A percentile compares a stretch with the other conserved stretches of the same genome.
phyloP scores from a whole-genome alignment of 1,139 yeast genomes.

The Spencermartinsiella ligniputridi region DNA sequence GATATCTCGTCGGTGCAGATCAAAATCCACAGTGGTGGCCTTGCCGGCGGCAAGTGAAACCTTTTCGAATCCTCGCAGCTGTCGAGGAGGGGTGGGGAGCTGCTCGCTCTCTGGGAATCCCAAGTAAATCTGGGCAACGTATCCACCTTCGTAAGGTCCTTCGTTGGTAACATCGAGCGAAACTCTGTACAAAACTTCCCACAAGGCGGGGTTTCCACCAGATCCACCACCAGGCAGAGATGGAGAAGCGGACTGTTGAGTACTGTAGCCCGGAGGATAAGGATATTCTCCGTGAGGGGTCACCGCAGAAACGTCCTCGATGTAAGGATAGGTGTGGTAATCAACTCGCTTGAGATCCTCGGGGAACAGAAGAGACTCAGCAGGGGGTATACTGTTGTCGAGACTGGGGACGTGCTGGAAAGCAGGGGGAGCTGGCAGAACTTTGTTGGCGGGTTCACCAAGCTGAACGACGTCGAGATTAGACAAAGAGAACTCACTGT shows the following conservation, averaged over 20 bases:
- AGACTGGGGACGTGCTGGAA: slow-evolving; percentile 28
- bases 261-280: slow-evolving; percentile 51
- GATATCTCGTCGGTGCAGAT: slow-evolving; percentile 51
- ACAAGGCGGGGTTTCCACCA: slow-evolving; percentile 48
- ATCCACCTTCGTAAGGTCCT: slow-evolving; percentile 49
- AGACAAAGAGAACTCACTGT: slow-evolving; percentile 45
- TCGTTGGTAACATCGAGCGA: slow-evolving; percentile 46
- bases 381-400: slow-evolving; percentile 40
- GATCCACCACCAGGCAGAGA: slow-evolving; percentile 55
- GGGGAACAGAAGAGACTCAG: slow-evolving; percentile 55
- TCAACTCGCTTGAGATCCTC: slow-evolving; percentile 16
- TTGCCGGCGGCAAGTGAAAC: slow-evolving; percentile 46
- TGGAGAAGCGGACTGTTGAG: slow-evolving; percentile 36
- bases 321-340: slow-evolving; percentile 30
- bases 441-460: slow-evolving; percentile 43
- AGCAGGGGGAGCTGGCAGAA: slow-evolving; percentile 46
- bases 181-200: slow-evolving; percentile 46
- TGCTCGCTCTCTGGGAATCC: slow-evolving; percentile 46
- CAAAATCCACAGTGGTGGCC: slow-evolving; percentile 40
- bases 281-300: slow-evolving; percentile 38
- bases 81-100: slow-evolving; percentile 44
- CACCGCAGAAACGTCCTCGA: slow-evolving; percentile 21
- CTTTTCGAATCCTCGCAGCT: slow-evolving; percentile 59
- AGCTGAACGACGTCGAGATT: slow-evolving; percentile 34
- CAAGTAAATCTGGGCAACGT: slow-evolving; percentile 54